Conservation (phyloP, 441 rosid species). For the Monsonia emarginata region DNA sequence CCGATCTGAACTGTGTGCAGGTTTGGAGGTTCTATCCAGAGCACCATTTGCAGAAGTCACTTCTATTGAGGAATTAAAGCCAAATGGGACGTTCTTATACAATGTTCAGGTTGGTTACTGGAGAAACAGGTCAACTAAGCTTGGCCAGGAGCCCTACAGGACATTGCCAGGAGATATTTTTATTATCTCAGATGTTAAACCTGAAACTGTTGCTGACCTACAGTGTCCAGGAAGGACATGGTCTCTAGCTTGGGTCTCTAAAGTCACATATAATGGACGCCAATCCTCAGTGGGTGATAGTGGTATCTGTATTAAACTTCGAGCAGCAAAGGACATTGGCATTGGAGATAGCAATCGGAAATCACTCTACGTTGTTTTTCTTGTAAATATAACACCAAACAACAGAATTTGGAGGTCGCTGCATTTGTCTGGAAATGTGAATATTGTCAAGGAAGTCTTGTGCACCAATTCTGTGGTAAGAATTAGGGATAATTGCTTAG, state of each 20-base stretch:
- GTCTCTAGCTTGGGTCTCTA: slow-evolving; percentile 2
- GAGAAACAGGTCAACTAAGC: neutral
- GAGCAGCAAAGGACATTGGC: neutral
- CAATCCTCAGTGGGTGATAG: neutral
- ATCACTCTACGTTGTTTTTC: neutral
- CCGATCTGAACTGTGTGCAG: slow-evolving; percentile 7
- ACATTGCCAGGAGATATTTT: slow-evolving; percentile 1
- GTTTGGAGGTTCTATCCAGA: neutral
- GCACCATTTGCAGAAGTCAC: neutral
- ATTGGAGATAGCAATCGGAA: neutral
- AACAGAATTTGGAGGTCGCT: slow-evolving; percentile 5
- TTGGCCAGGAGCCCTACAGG: neutral
- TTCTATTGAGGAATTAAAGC: neutral
- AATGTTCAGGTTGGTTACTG: neutral
- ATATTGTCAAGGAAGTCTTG: neutral
- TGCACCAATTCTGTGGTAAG: slow-evolving; percentile 7
- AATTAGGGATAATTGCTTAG: neutral
- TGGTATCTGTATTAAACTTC: neutral
- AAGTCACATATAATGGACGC: neutral
- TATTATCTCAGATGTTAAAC: neutral
- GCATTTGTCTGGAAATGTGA: neutral
- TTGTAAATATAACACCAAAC: neutral
- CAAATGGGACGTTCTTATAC: neutral
- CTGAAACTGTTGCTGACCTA: neutral
- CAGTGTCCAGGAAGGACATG: neutral